Conservation (phyloP, 2,329 filamentous ascomycete species). For the Plectosphaerella sp. region DNA sequence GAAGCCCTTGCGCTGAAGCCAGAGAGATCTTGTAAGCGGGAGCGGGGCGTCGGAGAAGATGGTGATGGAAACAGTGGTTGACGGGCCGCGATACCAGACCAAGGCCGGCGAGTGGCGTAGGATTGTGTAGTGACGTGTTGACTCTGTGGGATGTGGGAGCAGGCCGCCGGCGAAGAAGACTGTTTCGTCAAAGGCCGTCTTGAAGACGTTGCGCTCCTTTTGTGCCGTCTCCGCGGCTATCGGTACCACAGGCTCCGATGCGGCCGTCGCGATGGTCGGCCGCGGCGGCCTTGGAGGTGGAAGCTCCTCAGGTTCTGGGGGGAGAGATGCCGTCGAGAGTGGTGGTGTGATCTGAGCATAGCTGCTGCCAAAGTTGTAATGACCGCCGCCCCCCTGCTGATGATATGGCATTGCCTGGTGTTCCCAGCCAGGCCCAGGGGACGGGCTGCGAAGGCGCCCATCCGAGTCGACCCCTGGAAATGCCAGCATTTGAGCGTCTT, state of each 20-base stretch:
- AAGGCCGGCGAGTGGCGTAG: constrained; percentile 61
- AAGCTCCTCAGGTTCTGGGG: background rate
- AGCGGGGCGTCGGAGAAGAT: constrained; percentile 57
- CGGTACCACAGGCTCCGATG: background rate
- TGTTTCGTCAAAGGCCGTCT: constrained; percentile 50
- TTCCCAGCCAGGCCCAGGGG: background rate
- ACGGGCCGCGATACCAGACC: constrained; percentile 62
- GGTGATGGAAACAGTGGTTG: constrained; percentile 60
- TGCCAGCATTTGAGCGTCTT: background rate
- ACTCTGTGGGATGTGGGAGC: constrained; percentile 58
- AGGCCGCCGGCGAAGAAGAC: constrained; percentile 63
- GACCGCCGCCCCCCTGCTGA: background rate
- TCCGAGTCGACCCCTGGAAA: constrained; percentile 4
- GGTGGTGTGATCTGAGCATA: too few species aligned
- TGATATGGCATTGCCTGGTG: background rate
- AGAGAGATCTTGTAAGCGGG: constrained; percentile 54
- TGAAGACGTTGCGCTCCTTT: constrained; percentile 29
- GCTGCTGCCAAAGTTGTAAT: background rate
- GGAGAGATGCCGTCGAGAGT: too few species aligned
- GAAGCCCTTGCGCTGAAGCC: constrained; percentile 65
- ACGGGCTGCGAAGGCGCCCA: constrained; percentile 4
- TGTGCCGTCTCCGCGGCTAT: background rate
- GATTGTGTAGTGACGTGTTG: constrained; percentile 61
- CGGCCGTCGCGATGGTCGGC: background rate
- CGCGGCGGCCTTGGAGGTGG: background rate